Percentiles rank a stretch among this genome's conserved stretches.
Conservation (phyloP, 1,284 basidiomycete genomes). For the Chiua sp. region DNA sequence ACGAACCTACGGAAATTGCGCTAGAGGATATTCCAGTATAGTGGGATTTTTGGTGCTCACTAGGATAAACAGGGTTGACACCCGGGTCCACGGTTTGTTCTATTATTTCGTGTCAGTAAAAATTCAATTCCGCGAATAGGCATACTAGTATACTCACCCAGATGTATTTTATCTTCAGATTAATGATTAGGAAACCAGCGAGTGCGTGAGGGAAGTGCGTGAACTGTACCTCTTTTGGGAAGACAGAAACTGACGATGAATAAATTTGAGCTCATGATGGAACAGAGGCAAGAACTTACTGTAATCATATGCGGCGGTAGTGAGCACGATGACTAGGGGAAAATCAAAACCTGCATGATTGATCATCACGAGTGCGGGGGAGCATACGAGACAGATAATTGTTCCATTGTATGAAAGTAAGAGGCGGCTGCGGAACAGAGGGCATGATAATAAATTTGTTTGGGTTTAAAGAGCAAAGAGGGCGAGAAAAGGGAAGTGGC, state of each 20-base stretch:
- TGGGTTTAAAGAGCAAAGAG: too few species aligned
- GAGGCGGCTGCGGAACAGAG: too few species aligned
- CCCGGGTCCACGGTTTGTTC: conserved; percentile 13
- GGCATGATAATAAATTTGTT: too few species aligned
- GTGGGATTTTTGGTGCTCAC: not conserved
- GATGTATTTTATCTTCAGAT: conserved; percentile 13
- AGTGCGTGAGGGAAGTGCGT: too few species aligned
- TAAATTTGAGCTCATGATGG: not conserved
- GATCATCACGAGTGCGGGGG: too few species aligned
- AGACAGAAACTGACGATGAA: not conserved
- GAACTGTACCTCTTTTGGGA: conserved; percentile 2
- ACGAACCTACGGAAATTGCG: not conserved
- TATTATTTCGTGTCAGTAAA: not conserved
- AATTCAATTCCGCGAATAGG: not conserved
- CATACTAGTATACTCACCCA: conserved; percentile 7
- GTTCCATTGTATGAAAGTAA: not conserved
- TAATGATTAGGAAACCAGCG: not conserved
- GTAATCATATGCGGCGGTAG: conserved; percentile 1
- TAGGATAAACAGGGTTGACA: conserved; percentile 7
- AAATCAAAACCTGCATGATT: not conserved
- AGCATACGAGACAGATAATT: not conserved
- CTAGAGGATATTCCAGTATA: not conserved
- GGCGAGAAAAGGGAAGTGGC: too few species aligned
- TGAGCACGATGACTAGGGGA: not conserved
- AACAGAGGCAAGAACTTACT: not conserved